Percentiles rank a stretch among this genome's conserved stretches.
These are phyloP conservation scores for Linum trigynum DNA, from an alignment of 345 rosid genomes.

Conservation along the genomic window DNA sequence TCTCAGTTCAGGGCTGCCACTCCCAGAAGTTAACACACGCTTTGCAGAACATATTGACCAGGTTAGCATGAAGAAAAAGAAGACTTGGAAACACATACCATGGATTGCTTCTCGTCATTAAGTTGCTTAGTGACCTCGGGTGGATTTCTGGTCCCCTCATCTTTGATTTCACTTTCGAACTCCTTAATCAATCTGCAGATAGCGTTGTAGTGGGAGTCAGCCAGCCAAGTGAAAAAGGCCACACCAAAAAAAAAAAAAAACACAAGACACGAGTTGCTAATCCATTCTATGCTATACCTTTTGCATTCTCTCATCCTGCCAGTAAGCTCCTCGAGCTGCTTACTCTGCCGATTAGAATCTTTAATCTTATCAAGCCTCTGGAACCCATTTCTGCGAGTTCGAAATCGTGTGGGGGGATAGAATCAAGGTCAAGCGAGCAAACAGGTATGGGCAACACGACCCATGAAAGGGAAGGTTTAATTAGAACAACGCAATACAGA, in stretches of 20 bases:
- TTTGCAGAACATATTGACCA: not conserved
- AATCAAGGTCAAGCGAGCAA: not conserved
- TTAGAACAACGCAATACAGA: not conserved
- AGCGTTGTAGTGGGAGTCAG: slow-evolving; percentile 7
- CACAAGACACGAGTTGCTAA: too few species aligned
- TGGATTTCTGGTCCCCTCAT: slow-evolving; percentile 67
- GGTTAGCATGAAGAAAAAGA: not conserved
- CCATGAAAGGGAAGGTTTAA: not conserved
- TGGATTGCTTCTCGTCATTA: slow-evolving; percentile 94
- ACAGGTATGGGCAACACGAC: not conserved
- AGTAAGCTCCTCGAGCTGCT: slow-evolving; percentile 94
- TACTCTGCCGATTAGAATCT: slow-evolving; percentile 87
- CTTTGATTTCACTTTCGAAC: slow-evolving; percentile 81
- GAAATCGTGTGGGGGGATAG: not conserved
- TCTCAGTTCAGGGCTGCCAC: not conserved
- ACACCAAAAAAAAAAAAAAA: not conserved
- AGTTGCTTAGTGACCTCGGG: slow-evolving; percentile 75
- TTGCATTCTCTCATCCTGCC: slow-evolving; percentile 96
- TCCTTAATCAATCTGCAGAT: slow-evolving; percentile 74
- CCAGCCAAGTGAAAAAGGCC: too few species aligned
- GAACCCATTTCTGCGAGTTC: slow-evolving; percentile 79
- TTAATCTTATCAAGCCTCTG: slow-evolving; percentile 91
- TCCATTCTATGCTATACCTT: slow-evolving; percentile 31
- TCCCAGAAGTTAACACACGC: not conserved
- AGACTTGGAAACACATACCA: slow-evolving; percentile 42